Conservation (phyloP, 1,284 basidiomycete genomes). For the Ceratobasidium sp. region DNA sequence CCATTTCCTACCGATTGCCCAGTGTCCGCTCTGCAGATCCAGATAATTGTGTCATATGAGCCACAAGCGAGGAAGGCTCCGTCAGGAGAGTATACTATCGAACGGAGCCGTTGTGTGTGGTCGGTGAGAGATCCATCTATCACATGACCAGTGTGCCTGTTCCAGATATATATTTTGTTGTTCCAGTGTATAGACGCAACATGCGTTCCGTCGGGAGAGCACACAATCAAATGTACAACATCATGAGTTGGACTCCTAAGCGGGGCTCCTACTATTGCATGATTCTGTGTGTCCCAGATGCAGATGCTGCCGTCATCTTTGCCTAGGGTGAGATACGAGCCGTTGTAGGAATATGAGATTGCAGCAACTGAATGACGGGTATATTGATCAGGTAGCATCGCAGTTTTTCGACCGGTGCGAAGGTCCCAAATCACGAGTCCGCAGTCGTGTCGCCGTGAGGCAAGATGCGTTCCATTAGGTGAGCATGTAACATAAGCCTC, state of each 20-base stretch:
- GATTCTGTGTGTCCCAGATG: background rate
- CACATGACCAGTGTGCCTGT: background rate
- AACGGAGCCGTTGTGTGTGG: no score
- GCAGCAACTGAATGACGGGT: background rate
- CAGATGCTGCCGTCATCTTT: background rate
- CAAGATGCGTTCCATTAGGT: background rate
- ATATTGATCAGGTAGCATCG: background rate
- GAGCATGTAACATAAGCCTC: background rate
- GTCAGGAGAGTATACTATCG: background rate
- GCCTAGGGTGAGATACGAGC: background rate
- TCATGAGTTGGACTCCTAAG: background rate
- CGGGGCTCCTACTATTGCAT: background rate
- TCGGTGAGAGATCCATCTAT: no score
- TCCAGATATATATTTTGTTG: background rate
- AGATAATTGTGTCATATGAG: background rate
- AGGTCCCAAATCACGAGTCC: background rate
- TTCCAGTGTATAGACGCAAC: background rate
- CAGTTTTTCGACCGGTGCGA: background rate
- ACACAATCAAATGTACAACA: background rate
- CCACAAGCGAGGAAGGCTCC: background rate
- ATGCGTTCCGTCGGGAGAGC: background rate
- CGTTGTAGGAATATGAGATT: conserved; percentile 6
- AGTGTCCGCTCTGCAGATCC: background rate
- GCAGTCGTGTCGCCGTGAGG: no score
- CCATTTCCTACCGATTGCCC: background rate